Conservation (phyloP, 306 rosid genomes). For the Fragaria nilgerrensis region DNA sequence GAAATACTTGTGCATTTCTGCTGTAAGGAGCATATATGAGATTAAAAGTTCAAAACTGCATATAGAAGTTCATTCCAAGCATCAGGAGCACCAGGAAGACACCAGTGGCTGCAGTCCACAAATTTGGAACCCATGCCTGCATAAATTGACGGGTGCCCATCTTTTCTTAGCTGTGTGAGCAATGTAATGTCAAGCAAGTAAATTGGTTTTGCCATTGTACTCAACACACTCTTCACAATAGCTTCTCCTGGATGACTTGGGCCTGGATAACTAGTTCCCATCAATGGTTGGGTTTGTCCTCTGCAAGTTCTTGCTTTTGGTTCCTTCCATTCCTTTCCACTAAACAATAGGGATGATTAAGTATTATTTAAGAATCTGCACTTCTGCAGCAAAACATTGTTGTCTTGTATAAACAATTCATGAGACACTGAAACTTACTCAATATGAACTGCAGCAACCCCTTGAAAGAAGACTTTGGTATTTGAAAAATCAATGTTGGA, state of each 20-base stretch:
- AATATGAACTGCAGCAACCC: constrained; percentile 63
- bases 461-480: constrained; percentile 66
- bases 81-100: constrained; percentile 73
- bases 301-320: constrained; percentile 36
- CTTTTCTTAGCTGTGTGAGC: constrained; percentile 64
- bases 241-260: constrained; percentile 44
- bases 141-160: constrained; percentile 72
- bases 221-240: constrained; percentile 44
- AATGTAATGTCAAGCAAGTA: constrained; percentile 56
- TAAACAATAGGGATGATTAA: not conserved
- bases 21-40: not conserved
- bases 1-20: not conserved
- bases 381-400: not conserved
- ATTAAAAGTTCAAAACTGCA: constrained; percentile 28
- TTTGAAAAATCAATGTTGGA: constrained; percentile 59
- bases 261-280: constrained; percentile 38
- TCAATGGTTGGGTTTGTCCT: constrained; percentile 33
- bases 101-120: constrained; percentile 75
- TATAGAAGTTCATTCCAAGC: constrained; percentile 67
- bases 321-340: constrained; percentile 31
- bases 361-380: not conserved
- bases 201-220: constrained; percentile 31
- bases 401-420: not conserved
- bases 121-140: constrained; percentile 30
- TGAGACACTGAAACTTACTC: constrained; percentile 35